Base-by-base conservation (phyloP, 2,329 filamentous ascomycete species). In the Colletotrichum melonis region DNA sequence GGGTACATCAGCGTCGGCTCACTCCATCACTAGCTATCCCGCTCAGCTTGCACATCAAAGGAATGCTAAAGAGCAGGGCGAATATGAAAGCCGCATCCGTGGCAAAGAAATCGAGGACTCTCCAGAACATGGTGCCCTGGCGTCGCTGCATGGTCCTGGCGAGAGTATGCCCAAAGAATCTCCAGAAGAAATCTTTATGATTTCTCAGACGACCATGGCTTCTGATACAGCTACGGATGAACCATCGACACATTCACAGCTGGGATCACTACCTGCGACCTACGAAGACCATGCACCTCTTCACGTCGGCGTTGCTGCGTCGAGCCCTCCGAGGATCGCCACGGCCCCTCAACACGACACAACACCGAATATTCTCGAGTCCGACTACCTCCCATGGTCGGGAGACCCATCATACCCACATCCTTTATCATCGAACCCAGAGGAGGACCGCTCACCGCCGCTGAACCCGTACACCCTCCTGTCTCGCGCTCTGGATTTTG, bases 321-420 rank as follows among this genome's bases (percentile, higher is more conserved):
- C 71, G 3, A 83, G 79, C 38, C 79, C 79, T 1, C 74, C 77
- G 3, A 81, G 80, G 38, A 75, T 76, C 11, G 64, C 73, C 0
- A 72, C 73, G 8, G 79, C 78, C 8, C 82, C 80, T 2, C 81
- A 84, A 62, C 80, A 85, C 68, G 81, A 86, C 35, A 78, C 79
- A 9, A 82, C 83, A 5, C 82, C 82, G 12, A 80, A 82, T 59
- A 83, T 90, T 6, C 85, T 89, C 16, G 89, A 91, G 57, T 86
- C 84, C 1, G 91, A 92, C 77, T 92, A 88, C 74, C 82, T 92
- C 6, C 87, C 88, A 0, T 91, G 90, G 89, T 81, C 84, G 0
- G 82, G 87, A 24, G 91, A 92, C 72, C 87, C 88, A 1, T 80
- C 84, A 0, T 92, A 90, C 69, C 87, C 90, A 0, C 85, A 89